These are phyloP conservation scores for Lantana camara DNA, from an alignment of 257 asterid genomes.

Conservation along the genomic window DNA sequence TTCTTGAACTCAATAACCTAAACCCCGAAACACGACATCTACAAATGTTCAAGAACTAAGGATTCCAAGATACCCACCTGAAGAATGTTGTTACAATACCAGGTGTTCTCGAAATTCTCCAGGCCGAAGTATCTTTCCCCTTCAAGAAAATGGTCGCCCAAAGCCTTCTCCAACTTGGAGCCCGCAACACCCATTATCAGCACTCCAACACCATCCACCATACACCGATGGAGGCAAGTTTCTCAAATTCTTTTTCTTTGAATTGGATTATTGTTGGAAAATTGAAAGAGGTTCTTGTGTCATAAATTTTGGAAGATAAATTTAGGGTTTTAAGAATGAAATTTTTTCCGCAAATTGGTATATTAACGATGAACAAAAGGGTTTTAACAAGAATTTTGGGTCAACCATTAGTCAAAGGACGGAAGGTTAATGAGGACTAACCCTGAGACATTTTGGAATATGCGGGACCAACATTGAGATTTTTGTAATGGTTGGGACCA, in stretches of 20 bases:
- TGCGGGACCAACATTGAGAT: too few relatives aligned
- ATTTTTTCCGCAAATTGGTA: too few relatives aligned
- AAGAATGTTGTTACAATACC: constrained; percentile 72
- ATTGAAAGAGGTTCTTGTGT: constrained; percentile 18
- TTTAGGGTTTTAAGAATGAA: too few relatives aligned
- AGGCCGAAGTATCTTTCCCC: constrained; percentile 77
- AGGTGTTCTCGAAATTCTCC: constrained; percentile 76
- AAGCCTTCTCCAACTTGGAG: constrained; percentile 71
- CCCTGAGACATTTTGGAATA: too few relatives aligned
- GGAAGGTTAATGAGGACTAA: too few relatives aligned
- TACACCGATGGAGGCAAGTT: not conserved
- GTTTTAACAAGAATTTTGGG: too few relatives aligned
- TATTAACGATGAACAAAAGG: too few relatives aligned
- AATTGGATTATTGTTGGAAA: not conserved
- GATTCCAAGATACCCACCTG: constrained; percentile 37
- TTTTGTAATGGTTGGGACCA: too few relatives aligned
- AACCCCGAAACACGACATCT: not conserved
- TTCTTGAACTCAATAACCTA: constrained; percentile 8
- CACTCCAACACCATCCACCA: constrained; percentile 6
- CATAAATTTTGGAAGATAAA: too few relatives aligned
- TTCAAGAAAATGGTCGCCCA: constrained; percentile 77
- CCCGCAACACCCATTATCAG: constrained; percentile 65
- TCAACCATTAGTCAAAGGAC: too few relatives aligned
- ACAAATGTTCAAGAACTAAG: not conserved
- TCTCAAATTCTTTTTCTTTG: not conserved